Evolutionary conservation across 768 basidiomycete species (phyloP), one percentile per base, ranked within the genome.

Genomic region (Hirschioporus abietinus): DNA sequence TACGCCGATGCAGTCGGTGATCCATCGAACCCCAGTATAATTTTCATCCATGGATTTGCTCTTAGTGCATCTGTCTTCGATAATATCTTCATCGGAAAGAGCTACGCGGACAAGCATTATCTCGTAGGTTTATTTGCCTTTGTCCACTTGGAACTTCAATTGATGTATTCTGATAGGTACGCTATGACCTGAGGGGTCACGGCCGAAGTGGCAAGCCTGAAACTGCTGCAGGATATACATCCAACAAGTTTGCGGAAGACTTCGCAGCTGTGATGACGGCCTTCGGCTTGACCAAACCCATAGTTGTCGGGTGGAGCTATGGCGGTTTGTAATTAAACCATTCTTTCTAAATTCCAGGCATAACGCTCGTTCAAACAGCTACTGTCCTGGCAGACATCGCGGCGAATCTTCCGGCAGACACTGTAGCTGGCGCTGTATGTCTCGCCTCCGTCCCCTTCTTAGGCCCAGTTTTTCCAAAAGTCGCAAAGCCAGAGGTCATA

Each of bases 11-110:
- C 80, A 1, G 71, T 72, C n/a, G 81, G 81, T 18, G 69, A 81
- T 66, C 74, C 75, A 20, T 66, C 67, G 27, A 79, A 79, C 65
- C 78, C 74, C 35, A 72, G 76, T 58, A 65, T 83, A 27, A 77
- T 82, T 58, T 81, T 82, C 69, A 71, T 81, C 20, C 81, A 81
- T 69, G 81, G 81, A 1, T 72, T 83, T 65, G 72, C 73, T 7
- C 73, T 78, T 68, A 77, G 77, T 42, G 73, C 75, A 15, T 66
- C 70, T 24, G 76, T 75, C 9, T 82, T 78, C 69, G 80, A 81
- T 60, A 73, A 73, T 61, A 73, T 81, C 60, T 79, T 82, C 68
- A 67, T 69, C 9, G 76, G 81, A 67, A 66, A 71, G 6, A 58
- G 65, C 24, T 75, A 78, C 72, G 66, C 70, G 34, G 68, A 68